Conservation (phyloP, 129 eudicot genomes). For the Flaveria brownii region DNA sequence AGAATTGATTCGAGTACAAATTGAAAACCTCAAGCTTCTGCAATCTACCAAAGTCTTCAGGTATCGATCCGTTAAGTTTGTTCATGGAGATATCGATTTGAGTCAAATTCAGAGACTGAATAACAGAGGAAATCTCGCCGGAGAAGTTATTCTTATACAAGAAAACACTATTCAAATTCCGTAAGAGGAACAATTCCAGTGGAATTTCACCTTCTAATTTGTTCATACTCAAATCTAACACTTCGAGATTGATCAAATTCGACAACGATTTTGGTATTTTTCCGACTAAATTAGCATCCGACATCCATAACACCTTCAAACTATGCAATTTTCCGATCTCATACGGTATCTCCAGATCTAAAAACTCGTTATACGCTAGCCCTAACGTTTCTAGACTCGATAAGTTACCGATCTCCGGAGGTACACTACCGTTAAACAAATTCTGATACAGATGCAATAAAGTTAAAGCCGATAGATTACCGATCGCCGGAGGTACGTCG, state of each 20-base stretch:
- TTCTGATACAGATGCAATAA: slow-evolving; percentile 42
- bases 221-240: slow-evolving; percentile 59
- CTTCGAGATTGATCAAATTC: slow-evolving; percentile 46
- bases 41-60: slow-evolving; percentile 56
- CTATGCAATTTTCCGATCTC: slow-evolving; percentile 60
- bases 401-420: slow-evolving; percentile 69
- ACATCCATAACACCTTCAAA: slow-evolving; percentile 56
- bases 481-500: slow-evolving; percentile 68
- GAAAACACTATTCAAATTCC: slow-evolving; percentile 43
- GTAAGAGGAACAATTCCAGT: slow-evolving; percentile 52
- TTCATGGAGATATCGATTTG: slow-evolving; percentile 64
- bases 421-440: slow-evolving; percentile 65
- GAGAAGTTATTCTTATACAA: slow-evolving; percentile 56
- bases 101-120: slow-evolving; percentile 49
- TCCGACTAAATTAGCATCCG: slow-evolving; percentile 46
- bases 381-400: slow-evolving; percentile 39
- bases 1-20: slow-evolving; percentile 49
- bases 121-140: slow-evolving; percentile 48
- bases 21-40: slow-evolving; percentile 47
- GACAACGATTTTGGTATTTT: slow-evolving; percentile 60
- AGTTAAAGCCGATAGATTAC: slow-evolving; percentile 43
- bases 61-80: slow-evolving; percentile 58
- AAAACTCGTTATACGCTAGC: slow-evolving; percentile 57
- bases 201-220: slow-evolving; percentile 58
- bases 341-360: slow-evolving; percentile 45